phyloP scores from a whole-genome alignment of 2,329 filamentous ascomycete species.

The Fonsecaea pedrosoi region DNA sequence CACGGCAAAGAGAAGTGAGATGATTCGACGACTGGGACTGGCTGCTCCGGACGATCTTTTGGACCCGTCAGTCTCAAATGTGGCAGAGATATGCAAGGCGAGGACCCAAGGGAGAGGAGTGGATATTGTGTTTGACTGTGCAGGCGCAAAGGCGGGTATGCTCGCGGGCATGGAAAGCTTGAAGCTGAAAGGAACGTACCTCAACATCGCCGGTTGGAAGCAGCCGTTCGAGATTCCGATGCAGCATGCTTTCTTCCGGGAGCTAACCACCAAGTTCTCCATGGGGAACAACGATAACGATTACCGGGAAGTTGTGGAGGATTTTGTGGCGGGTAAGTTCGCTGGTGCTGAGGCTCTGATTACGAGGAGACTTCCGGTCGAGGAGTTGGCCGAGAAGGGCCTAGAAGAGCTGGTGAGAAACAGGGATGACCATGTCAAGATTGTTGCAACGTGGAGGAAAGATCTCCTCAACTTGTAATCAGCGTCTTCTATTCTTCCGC shows the following conservation, averaged over 20 bases:
- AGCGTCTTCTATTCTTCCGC: not conserved
- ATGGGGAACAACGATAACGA: constrained; percentile 13
- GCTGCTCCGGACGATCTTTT: constrained; percentile 58
- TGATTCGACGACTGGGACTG: constrained; percentile 50
- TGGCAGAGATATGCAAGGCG: constrained; percentile 46
- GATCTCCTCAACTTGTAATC: constrained; percentile 4
- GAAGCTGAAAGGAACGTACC: constrained; percentile 56
- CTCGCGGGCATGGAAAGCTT: constrained; percentile 56
- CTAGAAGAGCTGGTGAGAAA: constrained; percentile 14
- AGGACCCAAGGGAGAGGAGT: constrained; percentile 53
- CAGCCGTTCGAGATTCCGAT: constrained; percentile 48
- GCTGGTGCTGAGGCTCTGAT: constrained; percentile 13
- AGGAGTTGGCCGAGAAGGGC: constrained; percentile 10
- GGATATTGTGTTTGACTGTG: constrained; percentile 60
- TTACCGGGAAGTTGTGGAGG: constrained; percentile 17
- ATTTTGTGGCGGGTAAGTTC: constrained; percentile 13
- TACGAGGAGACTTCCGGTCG: constrained; percentile 6
- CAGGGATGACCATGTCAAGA: constrained; percentile 16
- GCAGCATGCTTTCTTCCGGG: not conserved
- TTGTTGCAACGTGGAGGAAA: constrained; percentile 10
- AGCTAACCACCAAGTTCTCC: constrained; percentile 11
- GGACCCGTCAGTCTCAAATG: constrained; percentile 57
- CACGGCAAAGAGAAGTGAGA: constrained; percentile 51
- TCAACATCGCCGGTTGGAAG: constrained; percentile 64
- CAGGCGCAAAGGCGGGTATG: constrained; percentile 59